Evolutionary conservation across 2,329 filamentous ascomycete genomes (phyloP).

Genomic region (Penicillium sp.): DNA sequence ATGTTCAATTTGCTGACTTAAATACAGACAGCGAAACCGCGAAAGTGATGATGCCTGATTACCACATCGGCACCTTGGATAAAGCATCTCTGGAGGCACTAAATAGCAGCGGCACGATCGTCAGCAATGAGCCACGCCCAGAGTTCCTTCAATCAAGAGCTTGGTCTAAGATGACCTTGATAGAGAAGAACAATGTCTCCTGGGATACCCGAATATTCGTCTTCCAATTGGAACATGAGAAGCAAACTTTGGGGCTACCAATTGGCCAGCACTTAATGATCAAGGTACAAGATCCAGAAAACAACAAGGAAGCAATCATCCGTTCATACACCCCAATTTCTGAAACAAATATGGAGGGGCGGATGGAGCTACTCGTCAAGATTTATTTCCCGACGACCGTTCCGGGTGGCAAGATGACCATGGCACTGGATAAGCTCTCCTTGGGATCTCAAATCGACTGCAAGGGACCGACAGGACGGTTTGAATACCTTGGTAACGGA

Average conservation of each 20-base stretch:
- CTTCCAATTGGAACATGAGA: slow-evolving; percentile 73
- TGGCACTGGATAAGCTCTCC: slow-evolving; percentile 73
- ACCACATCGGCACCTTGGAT: slow-evolving; percentile 81
- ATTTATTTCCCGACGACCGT: slow-evolving; percentile 69
- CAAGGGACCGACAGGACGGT: slow-evolving; percentile 86
- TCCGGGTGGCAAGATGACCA: slow-evolving; percentile 79
- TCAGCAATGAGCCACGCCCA: slow-evolving; percentile 52
- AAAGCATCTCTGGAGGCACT: slow-evolving; percentile 61
- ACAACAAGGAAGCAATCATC: slow-evolving; percentile 69
- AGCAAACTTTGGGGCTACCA: slow-evolving; percentile 75
- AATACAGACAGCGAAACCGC: slow-evolving; percentile 86
- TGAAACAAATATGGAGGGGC: slow-evolving; percentile 62
- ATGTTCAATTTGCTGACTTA: background rate
- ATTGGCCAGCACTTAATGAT: slow-evolving; percentile 88
- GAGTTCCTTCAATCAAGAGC: slow-evolving; percentile 72
- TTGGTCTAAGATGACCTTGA: slow-evolving; percentile 76
- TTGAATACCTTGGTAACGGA: slow-evolving; percentile 75
- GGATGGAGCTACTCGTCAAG: slow-evolving; percentile 78
- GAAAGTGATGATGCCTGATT: slow-evolving; percentile 83
- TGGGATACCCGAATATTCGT: slow-evolving; percentile 80
- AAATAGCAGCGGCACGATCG: slow-evolving; percentile 49
- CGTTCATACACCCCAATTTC: slow-evolving; percentile 87
- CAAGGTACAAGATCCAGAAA: slow-evolving; percentile 72
- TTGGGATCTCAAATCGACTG: slow-evolving; percentile 77
- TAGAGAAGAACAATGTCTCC: slow-evolving; percentile 71